A percentile compares a stretch with the other conserved stretches of the same genome.
Conservation (phyloP, 495 filamentous ascomycete species). For the Tricharina praecox region DNA sequence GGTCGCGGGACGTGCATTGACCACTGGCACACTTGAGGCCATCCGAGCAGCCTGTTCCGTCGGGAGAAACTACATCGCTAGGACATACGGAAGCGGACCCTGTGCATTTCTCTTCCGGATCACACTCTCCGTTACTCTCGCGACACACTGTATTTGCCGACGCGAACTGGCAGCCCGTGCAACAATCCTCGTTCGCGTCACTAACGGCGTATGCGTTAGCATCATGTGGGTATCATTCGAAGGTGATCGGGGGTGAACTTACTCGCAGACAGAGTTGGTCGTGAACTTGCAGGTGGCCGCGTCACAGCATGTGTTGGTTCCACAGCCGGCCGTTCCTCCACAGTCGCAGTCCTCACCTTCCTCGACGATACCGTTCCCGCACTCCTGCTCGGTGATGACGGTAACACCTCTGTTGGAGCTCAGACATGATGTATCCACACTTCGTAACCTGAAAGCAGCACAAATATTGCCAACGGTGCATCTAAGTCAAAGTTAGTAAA, state of each 20-base stretch:
- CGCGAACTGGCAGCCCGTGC: constrained; percentile 55
- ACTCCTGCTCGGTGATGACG: constrained; percentile 75
- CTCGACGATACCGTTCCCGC: constrained; percentile 96
- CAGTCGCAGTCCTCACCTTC: constrained; percentile 90
- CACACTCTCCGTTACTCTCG: constrained; percentile 57
- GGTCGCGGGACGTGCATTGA: constrained; percentile 83
- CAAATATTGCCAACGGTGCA: constrained; percentile 92
- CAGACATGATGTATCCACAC: constrained; percentile 59
- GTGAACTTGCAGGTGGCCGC: constrained; percentile 78
- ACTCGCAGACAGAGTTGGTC: constrained; percentile 51
- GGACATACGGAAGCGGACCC: constrained; percentile 63
- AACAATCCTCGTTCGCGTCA: constrained; percentile 49
- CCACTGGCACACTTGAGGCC: constrained; percentile 74
- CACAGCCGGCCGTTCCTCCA: constrained; percentile 57
- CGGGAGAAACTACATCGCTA: constrained; percentile 43
- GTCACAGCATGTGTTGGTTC: constrained; percentile 65
- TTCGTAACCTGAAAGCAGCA: constrained; percentile 66
- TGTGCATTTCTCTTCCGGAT: constrained; percentile 66
- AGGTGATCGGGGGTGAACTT: constrained; percentile 31
- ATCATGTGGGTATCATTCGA: too few species aligned
- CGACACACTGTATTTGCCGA: constrained; percentile 57
- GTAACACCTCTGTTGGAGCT: constrained; percentile 63
- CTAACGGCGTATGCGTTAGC: too few species aligned
- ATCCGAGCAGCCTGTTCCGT: constrained; percentile 45
- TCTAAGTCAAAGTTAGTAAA: constrained; percentile 5